Percentiles rank a stretch among this genome's conserved stretches.
These are phyloP conservation scores for Naganishia friedmannii DNA, from an alignment of 768 basidiomycete species.

Conservation along the genomic window DNA sequence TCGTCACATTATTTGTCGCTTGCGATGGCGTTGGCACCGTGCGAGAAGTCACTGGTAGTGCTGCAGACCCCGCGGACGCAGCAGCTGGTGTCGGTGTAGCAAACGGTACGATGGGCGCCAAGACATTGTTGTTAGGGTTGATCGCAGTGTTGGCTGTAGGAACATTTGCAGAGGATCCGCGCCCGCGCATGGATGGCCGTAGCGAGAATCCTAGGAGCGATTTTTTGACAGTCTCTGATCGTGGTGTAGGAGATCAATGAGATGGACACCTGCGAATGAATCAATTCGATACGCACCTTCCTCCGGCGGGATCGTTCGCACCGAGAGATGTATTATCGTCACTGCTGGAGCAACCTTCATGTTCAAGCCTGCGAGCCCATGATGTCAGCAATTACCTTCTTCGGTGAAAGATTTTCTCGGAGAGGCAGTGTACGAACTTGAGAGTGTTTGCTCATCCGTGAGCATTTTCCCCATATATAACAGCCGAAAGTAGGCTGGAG, in stretches of 20 bases:
- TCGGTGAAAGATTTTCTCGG: background rate
- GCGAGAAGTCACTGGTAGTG: constrained; percentile 8
- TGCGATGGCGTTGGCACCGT: constrained; percentile 18
- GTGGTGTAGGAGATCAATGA: background rate
- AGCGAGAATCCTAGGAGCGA: constrained; percentile 15
- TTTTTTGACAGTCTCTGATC: constrained; percentile 4
- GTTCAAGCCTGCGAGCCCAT: background rate
- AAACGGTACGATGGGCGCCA: background rate
- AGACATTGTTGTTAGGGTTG: background rate
- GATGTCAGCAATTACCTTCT: background rate
- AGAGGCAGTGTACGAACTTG: constrained; percentile 10
- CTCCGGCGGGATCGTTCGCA: constrained; percentile 21
- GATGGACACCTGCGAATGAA: too few species aligned
- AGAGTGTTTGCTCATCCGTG: constrained; percentile 26
- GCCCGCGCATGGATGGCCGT: constrained; percentile 19
- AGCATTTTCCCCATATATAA: constrained; percentile 30
- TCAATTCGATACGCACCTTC: background rate
- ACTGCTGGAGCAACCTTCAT: constrained; percentile 19
- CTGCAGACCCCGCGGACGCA: constrained; percentile 10
- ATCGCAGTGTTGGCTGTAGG: background rate
- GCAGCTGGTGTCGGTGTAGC: constrained; percentile 38
- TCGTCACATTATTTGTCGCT: constrained; percentile 24
- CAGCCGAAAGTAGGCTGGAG: constrained; percentile 30
- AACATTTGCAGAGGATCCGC: constrained; percentile 7
- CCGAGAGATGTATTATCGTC: constrained; percentile 20